phyloP scores from a whole-genome alignment of 306 rosid species.

The Medicago arabica region DNA sequence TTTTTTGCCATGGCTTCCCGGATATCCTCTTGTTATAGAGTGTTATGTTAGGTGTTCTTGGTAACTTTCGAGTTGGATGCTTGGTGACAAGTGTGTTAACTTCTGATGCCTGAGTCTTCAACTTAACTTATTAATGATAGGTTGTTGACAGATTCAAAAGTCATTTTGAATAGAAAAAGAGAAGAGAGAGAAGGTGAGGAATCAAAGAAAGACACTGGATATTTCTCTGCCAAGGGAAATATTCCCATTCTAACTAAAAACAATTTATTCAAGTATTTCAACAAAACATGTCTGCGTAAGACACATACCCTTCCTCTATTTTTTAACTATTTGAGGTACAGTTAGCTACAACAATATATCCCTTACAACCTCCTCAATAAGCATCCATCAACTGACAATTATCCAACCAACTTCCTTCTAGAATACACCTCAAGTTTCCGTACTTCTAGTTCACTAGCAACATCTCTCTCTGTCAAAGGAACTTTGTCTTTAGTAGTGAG shows the following conservation, averaged over 20 bases:
- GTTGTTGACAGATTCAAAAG: not conserved
- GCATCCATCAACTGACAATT: not conserved
- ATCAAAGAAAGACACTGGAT: not conserved
- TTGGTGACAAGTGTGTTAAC: not conserved
- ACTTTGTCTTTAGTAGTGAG: not conserved
- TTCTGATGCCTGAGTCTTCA: not conserved
- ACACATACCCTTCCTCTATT: not conserved
- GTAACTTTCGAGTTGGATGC: not conserved
- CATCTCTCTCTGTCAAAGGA: not conserved
- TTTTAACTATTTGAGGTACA: not conserved
- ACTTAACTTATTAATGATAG: too few species aligned
- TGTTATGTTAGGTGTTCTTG: not conserved
- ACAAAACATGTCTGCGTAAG: not conserved
- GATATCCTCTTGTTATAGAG: not conserved
- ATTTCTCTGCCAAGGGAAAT: constrained; percentile 1
- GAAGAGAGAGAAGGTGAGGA: not conserved
- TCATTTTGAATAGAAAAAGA: not conserved
- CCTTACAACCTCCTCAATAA: not conserved
- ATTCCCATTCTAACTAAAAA: constrained; percentile 5
- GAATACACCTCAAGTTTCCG: not conserved
- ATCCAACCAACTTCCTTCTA: not conserved
- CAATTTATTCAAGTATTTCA: constrained; percentile 1
- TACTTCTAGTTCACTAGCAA: not conserved
- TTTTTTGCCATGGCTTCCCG: not conserved
- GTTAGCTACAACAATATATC: not conserved